phyloP scores from a whole-genome alignment of 164 flowering plant genomes.

The Dillenia suffruticosa region DNA sequence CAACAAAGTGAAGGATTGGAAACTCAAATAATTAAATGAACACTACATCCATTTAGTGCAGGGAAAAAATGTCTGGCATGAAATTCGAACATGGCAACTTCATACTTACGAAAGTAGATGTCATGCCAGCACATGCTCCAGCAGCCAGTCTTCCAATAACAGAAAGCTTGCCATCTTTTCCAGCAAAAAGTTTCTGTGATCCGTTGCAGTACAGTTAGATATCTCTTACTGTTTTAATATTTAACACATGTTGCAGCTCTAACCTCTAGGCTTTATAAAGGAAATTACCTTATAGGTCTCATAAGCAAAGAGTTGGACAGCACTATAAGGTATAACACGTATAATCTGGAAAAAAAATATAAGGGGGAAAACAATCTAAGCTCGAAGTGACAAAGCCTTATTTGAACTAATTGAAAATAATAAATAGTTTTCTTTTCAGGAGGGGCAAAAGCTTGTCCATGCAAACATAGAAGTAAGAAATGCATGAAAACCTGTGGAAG shows the following conservation, averaged over 20 bases:
- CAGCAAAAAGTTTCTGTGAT: slow-evolving; percentile 68
- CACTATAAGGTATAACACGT: slow-evolving; percentile 87
- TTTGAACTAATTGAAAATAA: not conserved
- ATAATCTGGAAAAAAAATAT: slow-evolving; percentile 47
- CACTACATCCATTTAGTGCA: too few species aligned
- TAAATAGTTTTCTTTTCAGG: not conserved
- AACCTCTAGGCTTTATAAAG: not conserved
- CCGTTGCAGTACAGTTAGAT: slow-evolving; percentile 7
- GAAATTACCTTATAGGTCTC: slow-evolving; percentile 76
- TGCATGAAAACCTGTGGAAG: slow-evolving; percentile 77
- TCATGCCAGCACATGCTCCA: slow-evolving; percentile 99
- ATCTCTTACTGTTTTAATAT: not conserved
- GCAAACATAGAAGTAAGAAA: slow-evolving; percentile 1
- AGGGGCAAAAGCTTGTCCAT: not conserved
- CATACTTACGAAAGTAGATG: slow-evolving; percentile 86
- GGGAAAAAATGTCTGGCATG: too few species aligned
- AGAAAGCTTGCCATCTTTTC: slow-evolving; percentile 78
- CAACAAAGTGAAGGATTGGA: too few species aligned
- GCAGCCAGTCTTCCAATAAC: slow-evolving; percentile 90
- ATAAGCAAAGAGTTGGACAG: slow-evolving; percentile 88
- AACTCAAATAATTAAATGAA: too few species aligned
- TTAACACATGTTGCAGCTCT: too few species aligned
- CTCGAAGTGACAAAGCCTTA: not conserved
- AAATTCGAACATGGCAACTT: not conserved
- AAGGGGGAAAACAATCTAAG: not conserved